Evolutionary conservation across 2,329 filamentous ascomycete genomes (phyloP), one percentile per base, ranked within the genome.

Genomic region (Aspergillus bombycis): DNA sequence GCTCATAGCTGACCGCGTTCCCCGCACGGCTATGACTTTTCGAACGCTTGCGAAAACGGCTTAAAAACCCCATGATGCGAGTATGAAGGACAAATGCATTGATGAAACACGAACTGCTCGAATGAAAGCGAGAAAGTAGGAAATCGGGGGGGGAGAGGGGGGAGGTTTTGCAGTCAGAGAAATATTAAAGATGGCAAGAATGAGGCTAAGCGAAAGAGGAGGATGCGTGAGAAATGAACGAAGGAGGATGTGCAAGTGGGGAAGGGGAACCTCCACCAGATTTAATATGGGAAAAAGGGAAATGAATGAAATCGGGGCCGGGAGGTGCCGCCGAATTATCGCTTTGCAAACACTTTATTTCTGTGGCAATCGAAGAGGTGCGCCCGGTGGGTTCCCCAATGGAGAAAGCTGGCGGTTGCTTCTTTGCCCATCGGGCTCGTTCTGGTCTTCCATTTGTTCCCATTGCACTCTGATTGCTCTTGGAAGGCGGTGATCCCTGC

Each of bases 61-160:
- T 70, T 56, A 77, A 65, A 55, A 77, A 68, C 58, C 74, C 74
- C 75, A 77, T 77, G 56, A 32, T 71, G 66, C 46, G 10, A 32
- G 28, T 45, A 43, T 28, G 54, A 43, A 45, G 30, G 55, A 45
- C 60, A 52, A 23, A 30, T 50, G 55, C 58, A 62, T 62, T 48
- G 56, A 63, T 50, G 38, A 55, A 54, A 55, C 52, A 55, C 32
- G 10, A 23, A 38, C 38, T 19, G n/a, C n/a, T 36, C 14, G 52
- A 55, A 38, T 38, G 26, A 55, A 19, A 41, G 11, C 14, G 19
- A 36, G 9, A 36, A 41, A 4, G 23, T 16, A 38, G n/a, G 36
- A 28, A 32, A 11, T 21, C 10, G 9, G 43, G 28, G 26, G 32
- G 36, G 53, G 21, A 21, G 48, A 32, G 32, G 50, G 4, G 43